Evolutionary conservation across 1,139 yeast genomes (phyloP).

Genomic region (Candida sp.): DNA sequence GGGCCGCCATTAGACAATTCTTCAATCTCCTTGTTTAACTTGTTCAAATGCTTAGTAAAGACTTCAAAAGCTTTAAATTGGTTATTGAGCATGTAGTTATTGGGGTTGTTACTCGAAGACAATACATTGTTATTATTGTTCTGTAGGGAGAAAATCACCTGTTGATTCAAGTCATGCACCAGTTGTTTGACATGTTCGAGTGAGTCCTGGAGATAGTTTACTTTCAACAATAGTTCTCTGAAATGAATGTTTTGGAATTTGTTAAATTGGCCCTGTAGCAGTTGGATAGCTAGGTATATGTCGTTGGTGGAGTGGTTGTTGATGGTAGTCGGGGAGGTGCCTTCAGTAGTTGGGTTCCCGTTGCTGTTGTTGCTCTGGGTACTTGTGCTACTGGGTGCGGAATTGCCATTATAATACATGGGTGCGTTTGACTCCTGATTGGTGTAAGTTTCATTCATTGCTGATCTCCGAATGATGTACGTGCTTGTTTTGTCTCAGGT

Average conservation of each 20-base stretch:
- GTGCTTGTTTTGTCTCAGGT: not conserved
- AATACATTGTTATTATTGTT: constrained; percentile 3
- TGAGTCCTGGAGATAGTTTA: constrained; percentile 29
- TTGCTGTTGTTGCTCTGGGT: constrained; percentile 2
- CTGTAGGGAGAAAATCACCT: constrained; percentile 12
- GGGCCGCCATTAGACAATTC: constrained; percentile 12
- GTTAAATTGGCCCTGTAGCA: constrained; percentile 20
- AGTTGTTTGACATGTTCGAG: constrained; percentile 18
- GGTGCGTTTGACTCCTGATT: constrained; percentile 11
- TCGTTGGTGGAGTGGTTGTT: constrained; percentile 15
- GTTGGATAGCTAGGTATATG: constrained; percentile 17
- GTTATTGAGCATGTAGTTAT: constrained; percentile 6
- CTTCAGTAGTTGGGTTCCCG: not conserved
- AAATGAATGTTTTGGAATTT: constrained; percentile 27
- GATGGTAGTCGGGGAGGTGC: constrained; percentile 3
- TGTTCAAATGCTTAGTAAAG: constrained; percentile 25
- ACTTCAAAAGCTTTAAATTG: constrained; percentile 21
- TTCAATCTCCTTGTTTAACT: constrained; percentile 29
- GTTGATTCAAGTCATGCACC: constrained; percentile 17
- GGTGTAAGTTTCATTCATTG: constrained; percentile 16
- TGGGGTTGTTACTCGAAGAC: not conserved
- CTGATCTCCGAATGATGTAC: not conserved
- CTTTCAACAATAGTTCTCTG: constrained; percentile 25
- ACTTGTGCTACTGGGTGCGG: constrained; percentile 1
- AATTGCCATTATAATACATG: constrained; percentile 11